Conservation (phyloP, 2,329 filamentous ascomycete genomes). For the Neofusicoccum sp. region DNA sequence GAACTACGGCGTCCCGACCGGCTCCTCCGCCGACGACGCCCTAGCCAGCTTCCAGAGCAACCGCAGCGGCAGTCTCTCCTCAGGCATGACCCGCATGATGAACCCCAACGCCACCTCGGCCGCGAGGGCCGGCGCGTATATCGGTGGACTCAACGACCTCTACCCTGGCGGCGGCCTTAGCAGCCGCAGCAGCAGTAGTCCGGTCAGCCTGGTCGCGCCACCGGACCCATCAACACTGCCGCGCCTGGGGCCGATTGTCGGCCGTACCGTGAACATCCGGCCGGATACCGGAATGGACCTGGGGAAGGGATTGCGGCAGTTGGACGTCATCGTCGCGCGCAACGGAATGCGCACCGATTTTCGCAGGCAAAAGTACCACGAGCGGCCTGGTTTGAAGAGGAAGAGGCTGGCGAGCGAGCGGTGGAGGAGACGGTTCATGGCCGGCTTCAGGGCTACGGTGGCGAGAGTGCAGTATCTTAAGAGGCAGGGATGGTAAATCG, state of each 20-base stretch:
- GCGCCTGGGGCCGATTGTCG: constrained; percentile 31
- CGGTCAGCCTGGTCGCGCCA: constrained; percentile 1
- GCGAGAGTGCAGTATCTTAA: constrained; percentile 66
- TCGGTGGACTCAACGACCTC: no score
- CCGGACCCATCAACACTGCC: constrained; percentile 22
- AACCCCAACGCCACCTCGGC: constrained; percentile 1
- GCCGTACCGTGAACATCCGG: constrained; percentile 34
- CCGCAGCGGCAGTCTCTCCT: background rate
- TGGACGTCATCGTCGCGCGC: constrained; percentile 43
- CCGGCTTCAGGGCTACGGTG: constrained; percentile 65
- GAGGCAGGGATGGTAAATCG: constrained; percentile 69
- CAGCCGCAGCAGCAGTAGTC: background rate
- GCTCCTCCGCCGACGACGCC: constrained; percentile 8
- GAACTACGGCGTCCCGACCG: background rate
- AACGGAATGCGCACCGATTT: constrained; percentile 62
- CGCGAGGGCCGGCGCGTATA: no score
- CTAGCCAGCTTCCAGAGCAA: constrained; percentile 1
- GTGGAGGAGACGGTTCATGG: constrained; percentile 68
- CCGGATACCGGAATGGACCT: constrained; percentile 24
- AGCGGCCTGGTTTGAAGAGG: constrained; percentile 71
- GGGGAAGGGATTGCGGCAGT: constrained; percentile 45
- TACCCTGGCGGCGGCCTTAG: background rate
- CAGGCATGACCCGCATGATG: background rate
- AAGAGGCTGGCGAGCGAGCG: constrained; percentile 71
- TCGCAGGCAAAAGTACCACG: constrained; percentile 65